phyloP scores from a whole-genome alignment of 202 grass and related monocot genomes.

The Setaria viridis region DNA sequence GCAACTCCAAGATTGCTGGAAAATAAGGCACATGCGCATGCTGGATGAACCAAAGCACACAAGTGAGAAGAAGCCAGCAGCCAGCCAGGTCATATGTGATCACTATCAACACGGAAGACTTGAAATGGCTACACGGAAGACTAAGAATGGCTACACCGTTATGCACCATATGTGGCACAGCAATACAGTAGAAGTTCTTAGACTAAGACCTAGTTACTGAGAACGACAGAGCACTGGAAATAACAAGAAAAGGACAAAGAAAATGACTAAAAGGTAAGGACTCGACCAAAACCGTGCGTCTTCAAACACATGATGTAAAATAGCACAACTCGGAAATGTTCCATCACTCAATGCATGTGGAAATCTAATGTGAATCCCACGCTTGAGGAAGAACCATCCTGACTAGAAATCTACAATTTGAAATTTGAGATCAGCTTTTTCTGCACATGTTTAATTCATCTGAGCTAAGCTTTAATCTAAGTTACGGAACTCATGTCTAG shows the following conservation, averaged over 20 bases:
- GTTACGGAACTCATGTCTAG: background rate
- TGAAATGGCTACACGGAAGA: background rate
- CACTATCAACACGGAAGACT: background rate
- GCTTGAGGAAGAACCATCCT: background rate
- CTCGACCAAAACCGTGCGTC: background rate
- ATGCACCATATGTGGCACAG: background rate
- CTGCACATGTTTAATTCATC: background rate
- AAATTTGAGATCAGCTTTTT: background rate
- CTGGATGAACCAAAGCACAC: background rate
- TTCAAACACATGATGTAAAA: background rate
- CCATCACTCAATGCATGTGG: slow-evolving; percentile 7
- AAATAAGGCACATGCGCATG: background rate
- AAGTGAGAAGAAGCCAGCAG: background rate
- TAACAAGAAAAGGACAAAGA: background rate
- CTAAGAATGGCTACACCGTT: background rate
- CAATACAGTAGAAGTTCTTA: background rate
- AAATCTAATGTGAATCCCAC: background rate
- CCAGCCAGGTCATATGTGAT: slow-evolving; percentile 3
- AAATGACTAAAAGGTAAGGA: background rate
- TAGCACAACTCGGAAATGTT: too few species aligned
- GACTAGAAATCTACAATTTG: background rate
- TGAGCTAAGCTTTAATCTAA: background rate
- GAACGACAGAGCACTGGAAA: background rate
- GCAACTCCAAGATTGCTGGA: background rate
- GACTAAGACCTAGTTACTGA: background rate